These are phyloP conservation scores for Thielaviopsis ethacetica DNA, from an alignment of 2,329 filamentous ascomycete species.

Conservation along the genomic window DNA sequence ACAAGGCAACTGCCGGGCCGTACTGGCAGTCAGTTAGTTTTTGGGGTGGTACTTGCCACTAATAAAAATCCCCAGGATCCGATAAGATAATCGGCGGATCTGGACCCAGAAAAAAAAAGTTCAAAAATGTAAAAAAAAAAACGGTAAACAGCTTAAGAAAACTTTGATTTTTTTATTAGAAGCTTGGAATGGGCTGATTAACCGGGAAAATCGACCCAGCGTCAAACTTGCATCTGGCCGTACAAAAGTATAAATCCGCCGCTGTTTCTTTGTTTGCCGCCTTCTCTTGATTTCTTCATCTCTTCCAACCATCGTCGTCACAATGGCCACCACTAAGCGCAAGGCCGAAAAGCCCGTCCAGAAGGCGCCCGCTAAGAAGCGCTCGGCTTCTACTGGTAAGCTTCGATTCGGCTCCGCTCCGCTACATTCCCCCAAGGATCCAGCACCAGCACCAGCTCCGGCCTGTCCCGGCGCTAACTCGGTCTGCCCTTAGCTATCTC, in stretches of 20 bases:
- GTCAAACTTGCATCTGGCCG: neutral
- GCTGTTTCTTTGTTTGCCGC: constrained; percentile 1
- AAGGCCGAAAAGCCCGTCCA: constrained; percentile 34
- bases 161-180: neutral
- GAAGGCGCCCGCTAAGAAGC: constrained; percentile 34
- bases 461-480: neutral
- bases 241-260: constrained; percentile 7
- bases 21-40: neutral
- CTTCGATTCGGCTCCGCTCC: constrained; percentile 7
- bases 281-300: neutral
- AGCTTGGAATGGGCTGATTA: constrained; percentile 10
- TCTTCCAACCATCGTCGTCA: constrained; percentile 14
- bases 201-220: constrained; percentile 6
- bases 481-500: constrained; percentile 6
- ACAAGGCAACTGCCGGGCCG: too few relatives aligned
- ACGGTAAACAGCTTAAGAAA: neutral
- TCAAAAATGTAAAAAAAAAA: neutral
- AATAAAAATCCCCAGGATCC: neutral
- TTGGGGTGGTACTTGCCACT: neutral
- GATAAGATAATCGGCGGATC: constrained; percentile 10
- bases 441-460: constrained; percentile 1
- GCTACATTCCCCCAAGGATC: neutral
- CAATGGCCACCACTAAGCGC: constrained; percentile 36
- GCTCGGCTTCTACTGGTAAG: constrained; percentile 31
- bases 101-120: constrained; percentile 11